These are phyloP conservation scores for Globisporangium paddicum DNA, from an alignment of 352 stramenopile genomes.

Conservation along the genomic window DNA sequence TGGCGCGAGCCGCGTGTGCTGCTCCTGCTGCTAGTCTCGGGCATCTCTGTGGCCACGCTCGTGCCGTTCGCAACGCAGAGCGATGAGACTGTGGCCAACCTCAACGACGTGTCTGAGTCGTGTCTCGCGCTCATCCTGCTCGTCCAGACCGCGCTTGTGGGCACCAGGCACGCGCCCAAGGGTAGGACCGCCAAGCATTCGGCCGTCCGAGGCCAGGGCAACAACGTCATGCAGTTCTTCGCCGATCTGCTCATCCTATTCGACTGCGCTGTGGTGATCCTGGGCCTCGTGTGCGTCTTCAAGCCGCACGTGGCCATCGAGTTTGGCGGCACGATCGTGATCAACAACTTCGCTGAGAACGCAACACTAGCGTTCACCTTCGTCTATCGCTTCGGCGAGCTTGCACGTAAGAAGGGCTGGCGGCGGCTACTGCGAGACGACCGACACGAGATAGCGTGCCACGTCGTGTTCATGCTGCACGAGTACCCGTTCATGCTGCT, in stretches of 20 bases:
- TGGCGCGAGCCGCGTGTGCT: slow-evolving; percentile 22
- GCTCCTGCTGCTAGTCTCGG: slow-evolving; percentile 19
- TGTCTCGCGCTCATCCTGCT: slow-evolving; percentile 27
- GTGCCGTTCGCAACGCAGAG: slow-evolving; percentile 18
- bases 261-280: slow-evolving; percentile 12
- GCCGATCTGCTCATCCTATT: slow-evolving; percentile 26
- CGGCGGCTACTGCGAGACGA: slow-evolving; percentile 18
- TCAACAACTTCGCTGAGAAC: slow-evolving; percentile 22
- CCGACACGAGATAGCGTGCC: slow-evolving; percentile 21
- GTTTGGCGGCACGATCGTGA: slow-evolving; percentile 9
- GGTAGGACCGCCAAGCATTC: neutral
- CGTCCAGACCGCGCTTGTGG: slow-evolving; percentile 19
- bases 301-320: neutral
- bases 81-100: slow-evolving; percentile 2
- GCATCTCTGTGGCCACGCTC: slow-evolving; percentile 18
- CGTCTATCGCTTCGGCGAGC: slow-evolving; percentile 22
- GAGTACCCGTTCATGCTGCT: slow-evolving; percentile 33
- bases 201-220: neutral
- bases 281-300: slow-evolving; percentile 22
- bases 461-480: slow-evolving; percentile 29
- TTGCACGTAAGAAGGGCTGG: slow-evolving; percentile 10
- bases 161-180: neutral
- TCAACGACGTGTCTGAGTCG: slow-evolving; percentile 31
- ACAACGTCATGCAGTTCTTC: slow-evolving; percentile 9
- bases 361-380: slow-evolving; percentile 29